Conservation (phyloP, 2,329 filamentous ascomycete species). For the Fusarium sp. region DNA sequence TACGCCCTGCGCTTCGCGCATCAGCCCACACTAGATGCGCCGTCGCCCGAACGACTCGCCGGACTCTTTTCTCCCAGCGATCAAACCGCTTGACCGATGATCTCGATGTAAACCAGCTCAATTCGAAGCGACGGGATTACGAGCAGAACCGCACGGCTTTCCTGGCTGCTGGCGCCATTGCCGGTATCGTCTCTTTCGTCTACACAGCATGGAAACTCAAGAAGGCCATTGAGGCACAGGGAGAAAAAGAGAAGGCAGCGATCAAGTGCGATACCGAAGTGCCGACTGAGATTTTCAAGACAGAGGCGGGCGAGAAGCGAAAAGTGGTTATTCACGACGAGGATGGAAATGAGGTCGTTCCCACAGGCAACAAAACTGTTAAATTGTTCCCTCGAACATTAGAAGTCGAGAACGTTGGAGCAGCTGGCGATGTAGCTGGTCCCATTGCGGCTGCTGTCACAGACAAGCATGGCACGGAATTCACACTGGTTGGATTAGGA, state of each 20-base stretch:
- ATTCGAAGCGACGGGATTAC: slow-evolving; percentile 61
- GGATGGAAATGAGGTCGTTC: slow-evolving; percentile 79
- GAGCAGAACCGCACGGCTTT: slow-evolving; percentile 64
- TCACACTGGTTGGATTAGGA: slow-evolving; percentile 88
- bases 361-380: slow-evolving; percentile 84
- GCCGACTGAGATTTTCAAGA: slow-evolving; percentile 61
- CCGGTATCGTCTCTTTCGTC: slow-evolving; percentile 62
- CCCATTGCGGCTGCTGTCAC: slow-evolving; percentile 55
- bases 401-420: slow-evolving; percentile 63
- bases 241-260: slow-evolving; percentile 56
- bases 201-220: slow-evolving; percentile 67
- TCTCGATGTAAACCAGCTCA: slow-evolving; percentile 63
- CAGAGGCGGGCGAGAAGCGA: slow-evolving; percentile 63
- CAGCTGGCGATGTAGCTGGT: slow-evolving; percentile 44
- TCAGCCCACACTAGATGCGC: slow-evolving; percentile 43
- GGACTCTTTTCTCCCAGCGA: slow-evolving; percentile 50
- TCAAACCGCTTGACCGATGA: slow-evolving; percentile 58
- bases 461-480: slow-evolving; percentile 70
- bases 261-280: slow-evolving; percentile 57
- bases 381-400: slow-evolving; percentile 82
- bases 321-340: slow-evolving; percentile 73
- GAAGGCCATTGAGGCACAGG: slow-evolving; percentile 52
- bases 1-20: slow-evolving; percentile 49
- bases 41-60: slow-evolving; percentile 37
- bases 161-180: slow-evolving; percentile 62